These are phyloP conservation scores for Nepenthes gracilis DNA, from an alignment of 148 eudicot genomes.

Conservation along the genomic window DNA sequence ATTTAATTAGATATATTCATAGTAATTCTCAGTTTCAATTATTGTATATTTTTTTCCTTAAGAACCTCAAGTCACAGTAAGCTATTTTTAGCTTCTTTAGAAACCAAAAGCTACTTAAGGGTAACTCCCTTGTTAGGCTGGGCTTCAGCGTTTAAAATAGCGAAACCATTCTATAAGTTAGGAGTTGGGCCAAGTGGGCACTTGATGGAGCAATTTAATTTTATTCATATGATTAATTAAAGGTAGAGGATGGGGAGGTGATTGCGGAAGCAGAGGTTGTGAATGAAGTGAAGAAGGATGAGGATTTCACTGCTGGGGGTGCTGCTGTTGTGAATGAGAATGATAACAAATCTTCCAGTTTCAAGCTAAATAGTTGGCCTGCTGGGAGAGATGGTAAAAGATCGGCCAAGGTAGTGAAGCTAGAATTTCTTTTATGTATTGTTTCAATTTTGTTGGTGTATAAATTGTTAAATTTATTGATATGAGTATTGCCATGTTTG, in stretches of 20 bases:
- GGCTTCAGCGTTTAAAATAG: too few species aligned
- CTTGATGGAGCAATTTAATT: neutral
- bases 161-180: too few species aligned
- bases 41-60: too few species aligned
- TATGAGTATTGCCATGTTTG: conserved; percentile 1
- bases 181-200: too few species aligned
- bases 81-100: too few species aligned
- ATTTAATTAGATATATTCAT: too few species aligned
- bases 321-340: conserved; percentile 13
- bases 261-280: conserved; percentile 25
- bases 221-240: conserved; percentile 8
- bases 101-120: too few species aligned
- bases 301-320: conserved; percentile 15
- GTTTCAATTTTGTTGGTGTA: neutral
- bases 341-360: conserved; percentile 30
- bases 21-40: too few species aligned
- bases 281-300: conserved; percentile 20
- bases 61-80: too few species aligned
- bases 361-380: conserved; percentile 14
- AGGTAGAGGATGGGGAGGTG: conserved; percentile 74
- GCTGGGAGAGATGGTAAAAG: conserved; percentile 37
- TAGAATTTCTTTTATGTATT: neutral
- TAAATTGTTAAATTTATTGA: neutral
- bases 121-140: too few species aligned
- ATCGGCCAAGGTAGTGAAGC: conserved; percentile 33